Conservation (phyloP, 2,329 filamentous ascomycete genomes). For the Rutstroemia sp. region DNA sequence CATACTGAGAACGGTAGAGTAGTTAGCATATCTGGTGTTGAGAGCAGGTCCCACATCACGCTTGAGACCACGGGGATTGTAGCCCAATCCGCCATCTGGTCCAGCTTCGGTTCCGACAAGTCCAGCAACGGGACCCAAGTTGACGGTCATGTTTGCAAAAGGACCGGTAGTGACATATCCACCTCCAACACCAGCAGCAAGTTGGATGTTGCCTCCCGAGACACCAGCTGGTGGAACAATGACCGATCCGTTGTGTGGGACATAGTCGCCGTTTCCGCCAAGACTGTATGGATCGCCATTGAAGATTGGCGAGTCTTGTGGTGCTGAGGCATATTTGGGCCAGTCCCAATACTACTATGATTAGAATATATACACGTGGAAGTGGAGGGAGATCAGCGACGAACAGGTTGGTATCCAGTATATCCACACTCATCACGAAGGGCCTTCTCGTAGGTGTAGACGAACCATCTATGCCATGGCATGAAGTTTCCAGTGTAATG, state of each 20-base stretch:
- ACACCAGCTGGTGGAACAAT: not conserved
- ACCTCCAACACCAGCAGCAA: constrained; percentile 42
- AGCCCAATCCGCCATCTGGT: constrained; percentile 23
- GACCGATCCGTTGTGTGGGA: constrained; percentile 18
- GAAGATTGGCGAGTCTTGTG: constrained; percentile 42
- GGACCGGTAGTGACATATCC: constrained; percentile 43
- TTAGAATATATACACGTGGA: constrained; percentile 19
- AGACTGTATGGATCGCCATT: constrained; percentile 44
- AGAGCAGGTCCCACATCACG: constrained; percentile 32
- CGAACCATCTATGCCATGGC: constrained; percentile 32
- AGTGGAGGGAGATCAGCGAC: not conserved
- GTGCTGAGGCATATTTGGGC: constrained; percentile 38
- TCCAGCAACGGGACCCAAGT: constrained; percentile 40
- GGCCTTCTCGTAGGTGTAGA: constrained; percentile 27
- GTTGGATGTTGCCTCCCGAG: constrained; percentile 11
- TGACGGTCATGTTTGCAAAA: constrained; percentile 33
- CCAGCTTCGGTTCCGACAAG: constrained; percentile 28
- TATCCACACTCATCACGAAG: constrained; percentile 13
- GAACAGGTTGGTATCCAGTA: not conserved
- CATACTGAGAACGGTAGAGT: not conserved
- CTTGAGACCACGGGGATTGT: constrained; percentile 28
- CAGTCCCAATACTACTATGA: constrained; percentile 35
- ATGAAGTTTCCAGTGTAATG: constrained; percentile 21
- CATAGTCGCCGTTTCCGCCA: constrained; percentile 39
- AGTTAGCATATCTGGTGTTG: constrained; percentile 30